phyloP scores from a whole-genome alignment of 305 asterid genomes.

The Fraxinus sp. region DNA sequence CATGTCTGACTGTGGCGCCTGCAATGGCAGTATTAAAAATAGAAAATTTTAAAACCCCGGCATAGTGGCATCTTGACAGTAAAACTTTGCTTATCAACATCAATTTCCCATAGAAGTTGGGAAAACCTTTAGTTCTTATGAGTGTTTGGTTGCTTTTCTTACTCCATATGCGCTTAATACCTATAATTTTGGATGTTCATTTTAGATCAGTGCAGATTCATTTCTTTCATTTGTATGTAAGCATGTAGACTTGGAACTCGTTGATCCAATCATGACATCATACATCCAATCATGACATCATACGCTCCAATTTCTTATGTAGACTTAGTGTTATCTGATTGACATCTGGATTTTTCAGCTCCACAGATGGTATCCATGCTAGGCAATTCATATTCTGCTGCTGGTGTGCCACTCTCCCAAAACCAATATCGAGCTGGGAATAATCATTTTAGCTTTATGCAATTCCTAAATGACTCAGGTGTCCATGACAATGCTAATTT shows the following conservation, averaged over 20 bases:
- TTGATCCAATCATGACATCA: neutral
- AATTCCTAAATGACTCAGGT: constrained; percentile 60
- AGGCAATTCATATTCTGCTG: constrained; percentile 64
- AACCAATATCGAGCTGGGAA: neutral
- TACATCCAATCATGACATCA: neutral
- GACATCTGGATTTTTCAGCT: constrained; percentile 56
- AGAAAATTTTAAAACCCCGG: neutral
- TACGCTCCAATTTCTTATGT: constrained; percentile 13
- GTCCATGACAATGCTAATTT: constrained; percentile 57
- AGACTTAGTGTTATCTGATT: constrained; percentile 22
- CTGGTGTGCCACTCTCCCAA: constrained; percentile 42
- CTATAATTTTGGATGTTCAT: neutral
- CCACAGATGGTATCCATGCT: constrained; percentile 82
- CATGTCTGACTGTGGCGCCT: neutral
- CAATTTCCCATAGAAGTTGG: constrained; percentile 1
- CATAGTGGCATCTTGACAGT: constrained; percentile 11
- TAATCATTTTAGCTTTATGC: constrained; percentile 58
- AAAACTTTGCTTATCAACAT: neutral
- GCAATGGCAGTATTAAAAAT: neutral
- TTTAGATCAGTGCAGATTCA: neutral
- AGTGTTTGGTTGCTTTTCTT: neutral
- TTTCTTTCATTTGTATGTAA: neutral
- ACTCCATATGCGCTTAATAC: neutral
- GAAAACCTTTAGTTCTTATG: neutral
- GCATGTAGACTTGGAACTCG: neutral